A percentile compares a stretch with the other conserved stretches of the same genome.
phyloP scores from a whole-genome alignment of 805 yeast genomes.

The Hanseniaspora meyeri region DNA sequence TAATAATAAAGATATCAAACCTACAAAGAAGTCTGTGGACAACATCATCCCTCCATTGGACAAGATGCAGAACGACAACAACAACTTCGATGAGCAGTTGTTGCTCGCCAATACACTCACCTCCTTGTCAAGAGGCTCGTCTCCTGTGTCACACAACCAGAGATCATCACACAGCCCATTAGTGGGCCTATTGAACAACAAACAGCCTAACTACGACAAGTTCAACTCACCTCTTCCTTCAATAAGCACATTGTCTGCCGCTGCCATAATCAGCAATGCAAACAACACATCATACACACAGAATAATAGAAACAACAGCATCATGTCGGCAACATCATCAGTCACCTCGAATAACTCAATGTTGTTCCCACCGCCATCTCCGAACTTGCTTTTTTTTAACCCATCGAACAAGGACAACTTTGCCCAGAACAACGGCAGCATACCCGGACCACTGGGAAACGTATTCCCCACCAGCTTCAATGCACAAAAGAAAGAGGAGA shows the following conservation, averaged over 20 bases:
- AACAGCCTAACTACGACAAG: neutral
- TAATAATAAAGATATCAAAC: neutral
- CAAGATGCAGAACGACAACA: conserved; percentile 1
- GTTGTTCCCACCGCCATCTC: conserved; percentile 3
- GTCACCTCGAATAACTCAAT: conserved; percentile 10
- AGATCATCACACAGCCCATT: neutral
- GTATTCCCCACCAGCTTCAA: conserved; percentile 3
- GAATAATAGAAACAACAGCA: conserved; percentile 9
- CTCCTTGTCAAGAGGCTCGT: conserved; percentile 10
- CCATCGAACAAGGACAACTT: neutral
- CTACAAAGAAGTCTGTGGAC: neutral
- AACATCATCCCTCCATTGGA: conserved; percentile 1
- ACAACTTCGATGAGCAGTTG: conserved; percentile 7
- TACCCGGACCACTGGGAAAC: conserved; percentile 12
- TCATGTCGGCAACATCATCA: conserved; percentile 5
- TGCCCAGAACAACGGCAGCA: neutral
- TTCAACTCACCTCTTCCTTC: conserved; percentile 3
- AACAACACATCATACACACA: conserved; percentile 7
- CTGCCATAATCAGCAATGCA: neutral
- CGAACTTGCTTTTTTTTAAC: conserved; percentile 4
- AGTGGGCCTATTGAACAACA: neutral
- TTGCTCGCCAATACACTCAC: conserved; percentile 7
- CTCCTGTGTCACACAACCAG: conserved; percentile 6
- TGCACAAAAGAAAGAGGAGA: conserved; percentile 2
- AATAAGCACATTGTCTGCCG: neutral